Evolutionary conservation across 2,329 filamentous ascomycete genomes (phyloP).

Genomic region (Ophiocordyceps polyrhachis-furcata): DNA sequence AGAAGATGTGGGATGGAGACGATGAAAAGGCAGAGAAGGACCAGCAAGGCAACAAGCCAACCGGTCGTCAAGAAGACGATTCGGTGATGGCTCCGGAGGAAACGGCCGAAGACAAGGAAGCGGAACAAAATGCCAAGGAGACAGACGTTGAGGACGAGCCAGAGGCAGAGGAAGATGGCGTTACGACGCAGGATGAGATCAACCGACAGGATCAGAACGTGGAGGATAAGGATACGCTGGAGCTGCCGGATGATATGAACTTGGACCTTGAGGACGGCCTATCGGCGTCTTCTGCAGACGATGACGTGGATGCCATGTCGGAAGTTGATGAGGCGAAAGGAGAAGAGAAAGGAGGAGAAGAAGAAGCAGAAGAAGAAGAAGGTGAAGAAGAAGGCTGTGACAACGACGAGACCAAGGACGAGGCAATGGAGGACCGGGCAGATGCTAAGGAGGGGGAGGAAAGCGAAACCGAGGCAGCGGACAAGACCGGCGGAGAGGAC

Average conservation of each 20-base stretch:
- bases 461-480: conserved; percentile 33
- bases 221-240: conserved; percentile 64
- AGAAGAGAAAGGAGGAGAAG: conserved; percentile 18
- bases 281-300: conserved; percentile 34
- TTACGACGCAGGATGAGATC: conserved; percentile 33
- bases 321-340: conserved; percentile 27
- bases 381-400: conserved; percentile 19
- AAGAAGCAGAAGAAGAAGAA: too few relatives aligned
- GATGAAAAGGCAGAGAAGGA: conserved; percentile 71
- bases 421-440: conserved; percentile 17
- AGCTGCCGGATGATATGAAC: conserved; percentile 76
- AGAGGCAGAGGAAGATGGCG: conserved; percentile 34
- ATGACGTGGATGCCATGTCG: conserved; percentile 39
- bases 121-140: conserved; percentile 19
- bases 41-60: conserved; percentile 53
- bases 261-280: conserved; percentile 57
- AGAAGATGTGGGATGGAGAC: conserved; percentile 96
- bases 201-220: conserved; percentile 54
- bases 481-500: conserved; percentile 23
- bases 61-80: conserved; percentile 48
- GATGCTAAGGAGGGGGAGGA: conserved; percentile 35
- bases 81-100: conserved; percentile 42
- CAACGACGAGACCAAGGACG: conserved; percentile 17
- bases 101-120: conserved; percentile 29
- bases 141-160: conserved; percentile 24